Percentiles rank a stretch among this genome's conserved stretches.
phyloP scores from a whole-genome alignment of 1,284 basidiomycete genomes.

The Phylloboletellus chloephorus region DNA sequence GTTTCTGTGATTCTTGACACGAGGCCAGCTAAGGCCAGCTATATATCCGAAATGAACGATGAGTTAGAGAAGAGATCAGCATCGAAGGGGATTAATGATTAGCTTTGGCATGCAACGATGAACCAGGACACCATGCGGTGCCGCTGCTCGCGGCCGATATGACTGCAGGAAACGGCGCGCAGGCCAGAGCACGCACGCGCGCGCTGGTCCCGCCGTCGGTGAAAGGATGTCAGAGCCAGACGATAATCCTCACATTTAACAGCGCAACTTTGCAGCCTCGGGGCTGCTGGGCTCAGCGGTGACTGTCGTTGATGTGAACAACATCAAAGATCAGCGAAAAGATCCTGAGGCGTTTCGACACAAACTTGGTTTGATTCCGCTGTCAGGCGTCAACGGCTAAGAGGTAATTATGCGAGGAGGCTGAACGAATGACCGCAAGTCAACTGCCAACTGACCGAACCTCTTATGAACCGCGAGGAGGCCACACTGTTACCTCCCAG shows the following conservation, averaged over 20 bases:
- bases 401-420: constrained; percentile 10
- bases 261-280: constrained; percentile 5
- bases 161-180: constrained; percentile 12
- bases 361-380: constrained; percentile 28
- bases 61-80: constrained; percentile 34
- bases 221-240: constrained; percentile 11
- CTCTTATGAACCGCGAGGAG: constrained; percentile 23
- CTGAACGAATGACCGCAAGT: constrained; percentile 19
- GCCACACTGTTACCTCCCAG: constrained; percentile 25
- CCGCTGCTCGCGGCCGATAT: constrained; percentile 25
- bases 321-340: constrained; percentile 24
- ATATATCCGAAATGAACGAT: constrained; percentile 34
- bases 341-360: constrained; percentile 6
- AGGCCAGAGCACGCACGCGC: constrained; percentile 7
- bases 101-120: constrained; percentile 28
- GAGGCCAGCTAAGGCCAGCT: constrained; percentile 34
- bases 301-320: constrained; percentile 16
- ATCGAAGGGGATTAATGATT: constrained; percentile 33
- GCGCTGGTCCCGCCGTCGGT: constrained; percentile 10
- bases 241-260: constrained; percentile 25
- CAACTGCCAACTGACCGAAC: constrained; percentile 13
- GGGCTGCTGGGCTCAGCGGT: constrained; percentile 11
- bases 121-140: constrained; percentile 23
- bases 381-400: constrained; percentile 25
- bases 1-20: constrained; percentile 27